A percentile compares a stretch with the other conserved stretches of the same genome.
Evolutionary conservation across 1,284 basidiomycete genomes (phyloP).

Genomic region (Rhodotorula sp.): DNA sequence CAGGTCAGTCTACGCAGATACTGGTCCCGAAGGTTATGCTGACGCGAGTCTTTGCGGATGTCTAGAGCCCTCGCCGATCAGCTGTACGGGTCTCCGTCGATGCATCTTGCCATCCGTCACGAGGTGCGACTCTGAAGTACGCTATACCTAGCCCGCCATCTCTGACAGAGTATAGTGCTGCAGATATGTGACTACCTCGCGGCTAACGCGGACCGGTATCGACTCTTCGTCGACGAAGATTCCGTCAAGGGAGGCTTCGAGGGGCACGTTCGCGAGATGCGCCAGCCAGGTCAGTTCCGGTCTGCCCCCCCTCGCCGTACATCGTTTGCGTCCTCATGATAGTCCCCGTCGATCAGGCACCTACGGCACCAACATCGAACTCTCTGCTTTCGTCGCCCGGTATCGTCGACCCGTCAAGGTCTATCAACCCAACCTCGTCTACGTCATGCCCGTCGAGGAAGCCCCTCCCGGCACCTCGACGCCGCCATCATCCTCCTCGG

Average conservation of each 20-base stretch:
- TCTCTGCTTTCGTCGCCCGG: constrained; percentile 83
- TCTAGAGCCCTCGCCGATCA: constrained; percentile 55
- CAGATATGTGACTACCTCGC: constrained; percentile 76
- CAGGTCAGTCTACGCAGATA: constrained; percentile 52
- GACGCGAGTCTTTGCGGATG: neutral
- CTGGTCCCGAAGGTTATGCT: neutral
- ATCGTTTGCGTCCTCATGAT: constrained; percentile 40
- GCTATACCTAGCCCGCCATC: rapidly evolving
- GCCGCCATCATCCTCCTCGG: neutral
- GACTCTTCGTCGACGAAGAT: constrained; percentile 84
- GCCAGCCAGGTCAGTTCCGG: constrained; percentile 60
- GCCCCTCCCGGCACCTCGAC: neutral
- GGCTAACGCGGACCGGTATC: constrained; percentile 67
- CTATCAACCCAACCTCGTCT: constrained; percentile 70
- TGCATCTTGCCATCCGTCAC: constrained; percentile 66
- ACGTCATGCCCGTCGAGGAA: constrained; percentile 45
- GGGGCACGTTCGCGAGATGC: constrained; percentile 69
- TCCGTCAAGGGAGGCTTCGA: constrained; percentile 59
- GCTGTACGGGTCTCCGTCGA: constrained; percentile 69
- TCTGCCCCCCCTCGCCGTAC: neutral
- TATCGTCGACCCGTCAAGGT: constrained; percentile 77
- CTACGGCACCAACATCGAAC: constrained; percentile 86
- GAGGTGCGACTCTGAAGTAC: constrained; percentile 48
- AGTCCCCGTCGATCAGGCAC: constrained; percentile 59
- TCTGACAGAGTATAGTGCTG: neutral